phyloP scores from a whole-genome alignment of 768 basidiomycete species.

The Trametes cubensis region DNA sequence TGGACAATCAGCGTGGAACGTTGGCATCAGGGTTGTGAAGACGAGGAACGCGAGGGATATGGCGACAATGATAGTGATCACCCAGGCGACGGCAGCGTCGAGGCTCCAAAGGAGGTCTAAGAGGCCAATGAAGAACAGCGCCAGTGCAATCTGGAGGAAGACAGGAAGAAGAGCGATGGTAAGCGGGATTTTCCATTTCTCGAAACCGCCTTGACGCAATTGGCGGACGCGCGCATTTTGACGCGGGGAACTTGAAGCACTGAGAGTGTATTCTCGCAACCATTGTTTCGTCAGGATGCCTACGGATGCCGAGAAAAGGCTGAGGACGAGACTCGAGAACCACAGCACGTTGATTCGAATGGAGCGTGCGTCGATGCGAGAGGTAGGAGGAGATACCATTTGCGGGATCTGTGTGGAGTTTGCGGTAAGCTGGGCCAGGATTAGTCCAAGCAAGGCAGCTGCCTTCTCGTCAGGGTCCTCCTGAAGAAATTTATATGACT shows the following conservation, averaged over 20 bases:
- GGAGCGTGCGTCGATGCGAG: slow-evolving; percentile 16
- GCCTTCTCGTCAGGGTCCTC: slow-evolving; percentile 13
- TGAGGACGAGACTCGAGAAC: slow-evolving; percentile 30
- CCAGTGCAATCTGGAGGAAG: slow-evolving; percentile 24
- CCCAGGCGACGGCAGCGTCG: slow-evolving; percentile 18
- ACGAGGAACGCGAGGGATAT: slow-evolving; percentile 19
- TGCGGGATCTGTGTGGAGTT: slow-evolving; percentile 7
- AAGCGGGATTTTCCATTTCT: slow-evolving; percentile 26
- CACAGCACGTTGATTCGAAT: slow-evolving; percentile 27
- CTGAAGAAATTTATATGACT: slow-evolving; percentile 20
- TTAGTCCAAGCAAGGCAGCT: slow-evolving; percentile 1
- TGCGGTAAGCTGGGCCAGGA: neutral
- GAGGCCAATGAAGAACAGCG: slow-evolving; percentile 26
- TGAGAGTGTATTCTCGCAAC: slow-evolving; percentile 26
- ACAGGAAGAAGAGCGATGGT: slow-evolving; percentile 23
- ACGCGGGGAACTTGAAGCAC: slow-evolving; percentile 24
- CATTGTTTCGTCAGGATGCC: slow-evolving; percentile 32
- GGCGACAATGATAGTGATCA: slow-evolving; percentile 19
- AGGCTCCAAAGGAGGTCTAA: slow-evolving; percentile 29
- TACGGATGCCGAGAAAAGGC: slow-evolving; percentile 28
- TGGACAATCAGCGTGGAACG: slow-evolving; percentile 21
- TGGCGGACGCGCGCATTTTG: slow-evolving; percentile 27
- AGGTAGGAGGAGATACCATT: slow-evolving; percentile 6
- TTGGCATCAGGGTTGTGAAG: slow-evolving; percentile 25
- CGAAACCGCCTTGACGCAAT: slow-evolving; percentile 27